Percentiles rank a stretch among this genome's conserved stretches.
These are phyloP conservation scores for Rhodotorula babjevae DNA, from an alignment of 768 basidiomycete genomes.

Conservation along the genomic window DNA sequence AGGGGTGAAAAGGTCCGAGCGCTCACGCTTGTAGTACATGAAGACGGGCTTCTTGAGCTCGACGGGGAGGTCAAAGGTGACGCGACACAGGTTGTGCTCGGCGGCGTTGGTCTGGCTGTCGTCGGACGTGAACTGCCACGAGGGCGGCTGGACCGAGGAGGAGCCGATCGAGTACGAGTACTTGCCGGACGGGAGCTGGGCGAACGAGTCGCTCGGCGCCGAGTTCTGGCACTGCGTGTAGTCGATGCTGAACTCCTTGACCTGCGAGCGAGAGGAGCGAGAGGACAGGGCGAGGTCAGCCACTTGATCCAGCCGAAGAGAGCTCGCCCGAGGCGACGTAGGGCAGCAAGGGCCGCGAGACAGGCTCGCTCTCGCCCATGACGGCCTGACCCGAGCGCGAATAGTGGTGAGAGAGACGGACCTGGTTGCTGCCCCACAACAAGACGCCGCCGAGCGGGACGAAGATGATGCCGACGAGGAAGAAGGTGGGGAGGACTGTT, in stretches of 20 bases:
- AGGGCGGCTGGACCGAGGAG: slow-evolving; percentile 56
- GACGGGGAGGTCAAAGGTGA: slow-evolving; percentile 77
- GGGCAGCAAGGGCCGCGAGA: too few species aligned
- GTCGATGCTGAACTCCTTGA: slow-evolving; percentile 89
- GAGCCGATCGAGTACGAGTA: slow-evolving; percentile 65
- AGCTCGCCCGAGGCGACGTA: too few species aligned
- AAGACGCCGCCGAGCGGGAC: slow-evolving; percentile 86
- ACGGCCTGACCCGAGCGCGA: too few species aligned
- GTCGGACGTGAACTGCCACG: slow-evolving; percentile 65
- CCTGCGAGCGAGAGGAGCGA: slow-evolving; percentile 49
- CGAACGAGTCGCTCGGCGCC: slow-evolving; percentile 54
- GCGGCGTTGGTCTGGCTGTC: slow-evolving; percentile 50
- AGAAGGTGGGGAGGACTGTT: slow-evolving; percentile 91
- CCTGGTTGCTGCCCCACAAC: slow-evolving; percentile 77
- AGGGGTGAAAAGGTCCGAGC: slow-evolving; percentile 24
- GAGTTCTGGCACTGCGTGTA: slow-evolving; percentile 85
- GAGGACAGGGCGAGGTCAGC: too few species aligned
- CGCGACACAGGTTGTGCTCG: slow-evolving; percentile 61
- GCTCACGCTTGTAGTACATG: slow-evolving; percentile 74
- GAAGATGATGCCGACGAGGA: slow-evolving; percentile 89
- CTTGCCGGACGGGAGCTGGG: slow-evolving; percentile 56
- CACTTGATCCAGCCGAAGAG: neutral
- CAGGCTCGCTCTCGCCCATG: too few species aligned
- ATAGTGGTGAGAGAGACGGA: slow-evolving; percentile 43
- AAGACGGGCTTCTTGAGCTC: slow-evolving; percentile 70